These are phyloP conservation scores for Stemphylium vesicarium DNA, from an alignment of 2,329 filamentous ascomycete genomes.

Conservation along the genomic window DNA sequence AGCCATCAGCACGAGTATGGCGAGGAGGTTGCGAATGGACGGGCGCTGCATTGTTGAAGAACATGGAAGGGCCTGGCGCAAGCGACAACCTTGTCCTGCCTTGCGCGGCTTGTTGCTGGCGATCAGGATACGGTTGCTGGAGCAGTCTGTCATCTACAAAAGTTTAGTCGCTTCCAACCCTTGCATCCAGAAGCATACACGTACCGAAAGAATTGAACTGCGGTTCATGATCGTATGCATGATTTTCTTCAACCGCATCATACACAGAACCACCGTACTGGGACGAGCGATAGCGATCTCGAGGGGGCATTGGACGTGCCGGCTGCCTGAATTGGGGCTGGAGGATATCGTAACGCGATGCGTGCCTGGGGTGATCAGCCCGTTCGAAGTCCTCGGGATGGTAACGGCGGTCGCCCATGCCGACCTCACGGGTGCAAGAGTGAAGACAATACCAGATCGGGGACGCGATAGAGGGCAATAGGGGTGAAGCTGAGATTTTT, in stretches of 20 bases:
- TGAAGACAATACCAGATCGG: background rate
- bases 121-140: conserved; percentile 39
- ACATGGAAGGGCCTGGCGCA: conserved; percentile 28
- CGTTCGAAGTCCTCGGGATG: conserved; percentile 17
- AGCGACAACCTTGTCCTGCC: conserved; percentile 49
- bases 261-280: conserved; percentile 23
- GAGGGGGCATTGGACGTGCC: conserved; percentile 12
- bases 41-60: conserved; percentile 3
- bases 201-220: conserved; percentile 59
- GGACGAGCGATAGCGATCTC: conserved; percentile 35
- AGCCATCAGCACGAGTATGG: background rate
- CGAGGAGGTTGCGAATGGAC: conserved; percentile 12
- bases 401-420: conserved; percentile 29
- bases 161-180: background rate
- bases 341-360: conserved; percentile 18
- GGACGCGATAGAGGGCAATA: background rate
- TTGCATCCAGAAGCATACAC: conserved; percentile 1
- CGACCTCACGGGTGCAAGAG: background rate
- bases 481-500: background rate
- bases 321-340: conserved; percentile 23
- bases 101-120: conserved; percentile 43
- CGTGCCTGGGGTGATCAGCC: background rate
- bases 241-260: conserved; percentile 36
- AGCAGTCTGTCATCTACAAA: conserved; percentile 46
- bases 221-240: conserved; percentile 15